phyloP scores from a whole-genome alignment of 2,329 filamentous ascomycete genomes.

The Alternaria infectoria region DNA sequence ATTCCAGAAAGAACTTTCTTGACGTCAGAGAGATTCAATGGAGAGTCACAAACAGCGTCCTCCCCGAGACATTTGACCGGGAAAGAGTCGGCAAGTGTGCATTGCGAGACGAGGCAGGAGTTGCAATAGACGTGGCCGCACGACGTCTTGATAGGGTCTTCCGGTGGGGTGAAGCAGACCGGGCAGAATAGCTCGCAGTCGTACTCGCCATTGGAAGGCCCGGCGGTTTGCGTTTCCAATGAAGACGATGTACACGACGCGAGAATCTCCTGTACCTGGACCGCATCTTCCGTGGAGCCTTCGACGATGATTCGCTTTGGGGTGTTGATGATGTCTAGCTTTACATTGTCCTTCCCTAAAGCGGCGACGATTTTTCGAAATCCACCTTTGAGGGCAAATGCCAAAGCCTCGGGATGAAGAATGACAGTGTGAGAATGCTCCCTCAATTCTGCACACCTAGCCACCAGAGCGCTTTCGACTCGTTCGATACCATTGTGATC shows the following conservation, averaged over 20 bases:
- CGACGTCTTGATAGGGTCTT: background rate
- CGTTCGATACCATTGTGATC: background rate
- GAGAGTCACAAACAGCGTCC: background rate
- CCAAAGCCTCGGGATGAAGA: constrained; percentile 11
- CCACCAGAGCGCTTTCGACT: background rate
- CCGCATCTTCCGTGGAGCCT: constrained; percentile 11
- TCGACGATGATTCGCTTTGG: constrained; percentile 23
- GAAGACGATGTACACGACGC: background rate
- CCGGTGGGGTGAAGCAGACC: constrained; percentile 2
- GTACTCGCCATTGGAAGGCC: constrained; percentile 5
- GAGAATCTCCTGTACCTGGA: constrained; percentile 12
- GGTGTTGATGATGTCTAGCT: constrained; percentile 18
- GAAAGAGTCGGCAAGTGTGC: background rate
- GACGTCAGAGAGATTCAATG: background rate
- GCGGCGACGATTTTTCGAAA: constrained; percentile 16
- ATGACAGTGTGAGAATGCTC: constrained; percentile 8
- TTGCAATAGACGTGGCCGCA: background rate
- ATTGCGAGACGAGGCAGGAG: background rate
- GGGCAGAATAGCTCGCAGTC: constrained; percentile 1
- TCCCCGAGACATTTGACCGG: background rate
- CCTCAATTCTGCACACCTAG: background rate
- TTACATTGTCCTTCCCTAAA: constrained; percentile 23
- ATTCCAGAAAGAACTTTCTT: background rate
- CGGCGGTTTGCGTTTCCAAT: background rate
- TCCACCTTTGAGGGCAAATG: constrained; percentile 17